Conservation (phyloP, 2,329 filamentous ascomycete genomes). For the Sclerotinia sclerotiorum region DNA sequence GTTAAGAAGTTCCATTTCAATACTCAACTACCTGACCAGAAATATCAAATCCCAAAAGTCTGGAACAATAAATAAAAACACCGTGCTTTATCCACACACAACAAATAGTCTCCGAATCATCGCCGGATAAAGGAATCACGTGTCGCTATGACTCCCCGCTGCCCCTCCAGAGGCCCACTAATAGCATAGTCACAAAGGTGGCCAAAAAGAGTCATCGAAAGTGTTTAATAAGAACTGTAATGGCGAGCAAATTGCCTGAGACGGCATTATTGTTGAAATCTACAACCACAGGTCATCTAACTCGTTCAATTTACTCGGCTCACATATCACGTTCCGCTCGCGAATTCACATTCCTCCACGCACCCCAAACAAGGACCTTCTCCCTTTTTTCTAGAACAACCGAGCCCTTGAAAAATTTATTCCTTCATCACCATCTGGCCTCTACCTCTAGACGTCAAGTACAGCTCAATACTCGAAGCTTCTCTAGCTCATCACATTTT, state of each 20-base stretch:
- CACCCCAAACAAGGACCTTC: constrained; percentile 11
- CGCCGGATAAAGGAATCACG: constrained; percentile 8
- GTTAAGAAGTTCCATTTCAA: background rate
- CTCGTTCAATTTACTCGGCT: background rate
- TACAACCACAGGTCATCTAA: background rate
- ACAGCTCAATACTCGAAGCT: background rate
- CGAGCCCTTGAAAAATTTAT: constrained; percentile 11
- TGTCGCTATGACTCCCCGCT: constrained; percentile 1
- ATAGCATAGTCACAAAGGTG: background rate
- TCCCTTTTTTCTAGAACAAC: constrained; percentile 12
- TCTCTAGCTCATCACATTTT: background rate
- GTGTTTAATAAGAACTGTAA: background rate
- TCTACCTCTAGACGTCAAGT: background rate
- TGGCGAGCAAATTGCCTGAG: constrained; percentile 13
- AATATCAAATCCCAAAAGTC: background rate
- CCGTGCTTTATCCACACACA: background rate
- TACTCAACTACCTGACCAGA: background rate
- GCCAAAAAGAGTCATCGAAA: constrained; percentile 10
- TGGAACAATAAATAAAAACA: constrained; percentile 3
- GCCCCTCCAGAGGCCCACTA: constrained; percentile 7
- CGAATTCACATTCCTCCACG: background rate
- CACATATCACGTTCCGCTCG: background rate
- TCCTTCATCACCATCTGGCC: background rate
- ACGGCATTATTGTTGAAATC: constrained; percentile 1
- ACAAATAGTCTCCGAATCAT: constrained; percentile 1